Evolutionary conservation across 495 filamentous ascomycete genomes (phyloP).

Genomic region (Evernia prunastri): DNA sequence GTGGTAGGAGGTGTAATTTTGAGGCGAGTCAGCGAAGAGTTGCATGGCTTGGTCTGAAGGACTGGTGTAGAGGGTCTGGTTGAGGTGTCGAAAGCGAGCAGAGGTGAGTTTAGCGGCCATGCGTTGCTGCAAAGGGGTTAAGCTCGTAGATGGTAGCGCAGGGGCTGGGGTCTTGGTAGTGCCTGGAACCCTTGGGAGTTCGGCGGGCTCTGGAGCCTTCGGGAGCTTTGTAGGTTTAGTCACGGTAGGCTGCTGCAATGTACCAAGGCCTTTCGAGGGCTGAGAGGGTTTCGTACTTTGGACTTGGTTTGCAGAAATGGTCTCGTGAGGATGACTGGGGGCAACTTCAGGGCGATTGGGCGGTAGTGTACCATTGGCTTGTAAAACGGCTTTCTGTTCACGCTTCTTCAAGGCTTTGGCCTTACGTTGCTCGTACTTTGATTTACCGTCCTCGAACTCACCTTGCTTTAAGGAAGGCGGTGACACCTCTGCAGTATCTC

Average conservation of each 20-base stretch:
- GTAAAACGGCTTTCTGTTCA: slow-evolving; percentile 8
- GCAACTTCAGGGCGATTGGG: slow-evolving; percentile 7
- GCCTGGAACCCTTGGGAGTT: not conserved
- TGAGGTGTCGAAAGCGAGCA: slow-evolving; percentile 93
- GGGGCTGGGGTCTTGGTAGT: slow-evolving; percentile 29
- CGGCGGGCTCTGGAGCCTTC: not conserved
- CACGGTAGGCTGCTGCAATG: not conserved
- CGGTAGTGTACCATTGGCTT: slow-evolving; percentile 17
- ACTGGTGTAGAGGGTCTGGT: slow-evolving; percentile 90
- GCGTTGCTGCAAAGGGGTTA: slow-evolving; percentile 85
- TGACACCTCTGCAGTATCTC: not conserved
- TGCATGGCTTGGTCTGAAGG: slow-evolving; percentile 70
- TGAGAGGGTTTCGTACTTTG: not conserved
- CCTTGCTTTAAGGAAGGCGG: not conserved
- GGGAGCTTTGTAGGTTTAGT: not conserved
- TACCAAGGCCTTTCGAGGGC: not conserved
- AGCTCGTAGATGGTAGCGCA: slow-evolving; percentile 36
- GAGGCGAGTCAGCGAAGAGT: slow-evolving; percentile 73
- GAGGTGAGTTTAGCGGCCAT: slow-evolving; percentile 92
- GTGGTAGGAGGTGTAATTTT: slow-evolving; percentile 92
- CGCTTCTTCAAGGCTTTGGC: slow-evolving; percentile 19
- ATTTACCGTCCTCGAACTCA: slow-evolving; percentile 7
- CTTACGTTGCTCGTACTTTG: slow-evolving; percentile 18
- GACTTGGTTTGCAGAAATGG: not conserved
- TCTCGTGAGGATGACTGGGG: not conserved